A percentile compares a stretch with the other conserved stretches of the same genome.
These are phyloP conservation scores for Biancaea sappan DNA, from an alignment of 306 rosid species.

Conservation along the genomic window DNA sequence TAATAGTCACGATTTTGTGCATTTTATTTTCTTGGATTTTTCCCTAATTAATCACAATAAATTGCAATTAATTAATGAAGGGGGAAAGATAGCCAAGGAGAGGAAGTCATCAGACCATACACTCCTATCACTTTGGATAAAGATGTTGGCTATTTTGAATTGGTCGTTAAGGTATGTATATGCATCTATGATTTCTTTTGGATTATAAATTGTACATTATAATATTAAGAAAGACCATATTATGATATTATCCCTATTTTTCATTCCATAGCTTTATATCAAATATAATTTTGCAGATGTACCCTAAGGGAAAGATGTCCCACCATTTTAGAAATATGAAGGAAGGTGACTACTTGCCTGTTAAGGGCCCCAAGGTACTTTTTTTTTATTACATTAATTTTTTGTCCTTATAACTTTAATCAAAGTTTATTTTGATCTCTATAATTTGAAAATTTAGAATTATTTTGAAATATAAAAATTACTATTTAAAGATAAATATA, in stretches of 20 bases:
- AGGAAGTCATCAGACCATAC: conserved; percentile 65
- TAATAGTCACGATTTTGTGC: background rate
- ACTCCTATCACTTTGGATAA: conserved; percentile 86
- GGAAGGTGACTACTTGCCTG: conserved; percentile 67
- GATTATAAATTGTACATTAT: background rate
- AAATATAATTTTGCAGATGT: conserved; percentile 51
- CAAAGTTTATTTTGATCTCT: no score
- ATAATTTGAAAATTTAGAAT: no score
- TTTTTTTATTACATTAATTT: background rate
- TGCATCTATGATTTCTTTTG: no score
- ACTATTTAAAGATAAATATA: no score
- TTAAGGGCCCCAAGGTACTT: conserved; percentile 76
- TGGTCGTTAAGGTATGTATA: conserved; percentile 63
- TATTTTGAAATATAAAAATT: no score
- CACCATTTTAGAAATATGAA: conserved; percentile 74
- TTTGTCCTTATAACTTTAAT: no score
- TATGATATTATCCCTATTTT: background rate
- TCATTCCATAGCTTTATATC: background rate
- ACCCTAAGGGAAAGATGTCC: conserved; percentile 81
- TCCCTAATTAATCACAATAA: no score
- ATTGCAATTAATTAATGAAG: no score
- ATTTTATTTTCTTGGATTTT: background rate
- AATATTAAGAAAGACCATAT: background rate
- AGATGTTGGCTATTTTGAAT: conserved; percentile 70
- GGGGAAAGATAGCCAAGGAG: conserved; percentile 65